Evolutionary conservation across 2,329 filamentous ascomycete genomes (phyloP), one percentile per base, ranked within the genome.

Genomic region (Calycina herbarum): DNA sequence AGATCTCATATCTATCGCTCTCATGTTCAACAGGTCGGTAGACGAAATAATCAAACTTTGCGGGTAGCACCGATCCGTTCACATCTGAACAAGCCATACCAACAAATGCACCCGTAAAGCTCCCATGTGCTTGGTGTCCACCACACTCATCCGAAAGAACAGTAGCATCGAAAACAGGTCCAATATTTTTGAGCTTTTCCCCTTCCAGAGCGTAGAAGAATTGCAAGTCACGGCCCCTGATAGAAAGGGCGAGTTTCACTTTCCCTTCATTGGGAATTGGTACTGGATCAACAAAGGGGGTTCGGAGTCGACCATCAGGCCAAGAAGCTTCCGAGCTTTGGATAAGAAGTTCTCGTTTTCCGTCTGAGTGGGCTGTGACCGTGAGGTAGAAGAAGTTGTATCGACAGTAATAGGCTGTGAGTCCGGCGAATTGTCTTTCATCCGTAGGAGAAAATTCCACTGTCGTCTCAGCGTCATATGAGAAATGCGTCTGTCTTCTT

Each of bases 301-400:
- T 69, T 6, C 76, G 70, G 5, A 89, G 79, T 5, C 78, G 75
- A 2, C 84, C 82, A 3, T 82, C 77, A 0, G 86, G 86, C 76
- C 78, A 87, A 0, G 85, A 86, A 0, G 77, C 82, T 70, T 88
- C 84, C 0, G 85, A 87, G 24, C 78, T 80, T 72, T 86, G 74
- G 64, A 88, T 81, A 17, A 86, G 79, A 7, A 89, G 77, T 73
- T 89, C 86, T 10, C 86, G 81, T 67, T 83, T 77, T 0, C 85
- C 85, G 63, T 86, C 81, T 0, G 81, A 77, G 70, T 85, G 77
- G 0, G 85, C 85, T 2, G 85, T 85, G 1, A 89, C 83, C 0
- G 84, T 81, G 5, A 89, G 78, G 69, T 88, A 89, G 78, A 87
- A 88, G 76, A 88, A 89, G 75, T 89, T 89, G 77, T 80, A 88